Evolutionary conservation across 495 filamentous ascomycete species (phyloP).

Genomic region (Ascodesmis nigricans): DNA sequence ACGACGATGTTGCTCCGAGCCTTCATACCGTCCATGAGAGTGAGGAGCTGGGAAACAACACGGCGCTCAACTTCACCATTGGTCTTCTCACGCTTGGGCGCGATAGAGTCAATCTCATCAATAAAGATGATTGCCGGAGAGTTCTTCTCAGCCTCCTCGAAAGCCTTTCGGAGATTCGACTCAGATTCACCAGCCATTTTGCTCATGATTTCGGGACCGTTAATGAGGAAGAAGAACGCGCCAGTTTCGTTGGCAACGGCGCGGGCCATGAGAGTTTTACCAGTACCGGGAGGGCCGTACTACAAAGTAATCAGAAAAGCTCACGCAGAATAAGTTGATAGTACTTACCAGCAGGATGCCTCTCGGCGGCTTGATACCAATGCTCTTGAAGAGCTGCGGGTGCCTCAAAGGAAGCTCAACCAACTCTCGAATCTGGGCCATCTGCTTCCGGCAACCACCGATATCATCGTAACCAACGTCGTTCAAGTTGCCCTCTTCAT

Average conservation of each 20-base stretch:
- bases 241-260: constrained; percentile 97
- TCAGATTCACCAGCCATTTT: constrained; percentile 99
- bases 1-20: constrained; percentile 93
- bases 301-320: constrained; percentile 6
- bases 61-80: constrained; percentile 97
- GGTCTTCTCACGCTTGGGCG: constrained; percentile 98
- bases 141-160: constrained; percentile 99
- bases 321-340: background rate
- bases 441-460: constrained; percentile 97
- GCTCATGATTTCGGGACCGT: constrained; percentile 95
- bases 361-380: constrained; percentile 97
- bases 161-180: constrained; percentile 90
- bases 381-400: constrained; percentile 98
- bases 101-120: constrained; percentile 96
- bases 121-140: constrained; percentile 99
- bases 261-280: constrained; percentile 98
- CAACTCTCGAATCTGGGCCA: constrained; percentile 97
- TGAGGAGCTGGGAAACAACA: constrained; percentile 92
- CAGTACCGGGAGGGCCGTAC: constrained; percentile 91
- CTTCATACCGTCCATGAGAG: constrained; percentile 99
- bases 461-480: constrained; percentile 99
- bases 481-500: constrained; percentile 96
- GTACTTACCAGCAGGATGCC: constrained; percentile 59
- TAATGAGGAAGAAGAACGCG: constrained; percentile 98
- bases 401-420: constrained; percentile 91